Conservation (phyloP, 768 basidiomycete genomes). For the Naganishia antarctica region DNA sequence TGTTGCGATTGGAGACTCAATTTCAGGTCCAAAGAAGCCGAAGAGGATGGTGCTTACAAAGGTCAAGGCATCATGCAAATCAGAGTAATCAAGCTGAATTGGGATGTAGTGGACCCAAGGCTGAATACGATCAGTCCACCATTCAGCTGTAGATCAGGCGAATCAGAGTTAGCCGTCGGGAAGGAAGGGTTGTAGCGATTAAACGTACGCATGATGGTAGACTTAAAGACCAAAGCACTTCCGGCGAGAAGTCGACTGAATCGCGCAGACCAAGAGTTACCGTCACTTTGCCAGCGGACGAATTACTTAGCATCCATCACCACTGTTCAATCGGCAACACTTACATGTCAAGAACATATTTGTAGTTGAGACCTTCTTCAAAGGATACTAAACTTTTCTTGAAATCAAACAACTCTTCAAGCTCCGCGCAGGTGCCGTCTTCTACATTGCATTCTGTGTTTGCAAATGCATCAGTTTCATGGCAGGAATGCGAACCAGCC, state of each 20-base stretch:
- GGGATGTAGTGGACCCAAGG: constrained; percentile 45
- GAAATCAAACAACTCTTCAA: constrained; percentile 36
- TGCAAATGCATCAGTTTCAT: background rate
- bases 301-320: background rate
- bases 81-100: constrained; percentile 26
- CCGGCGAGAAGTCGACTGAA: constrained; percentile 42
- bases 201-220: constrained; percentile 45
- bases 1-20: constrained; percentile 25
- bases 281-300: constrained; percentile 33
- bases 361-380: constrained; percentile 39
- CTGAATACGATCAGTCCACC: constrained; percentile 47
- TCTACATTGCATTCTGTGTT: constrained; percentile 35
- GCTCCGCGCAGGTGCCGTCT: constrained; percentile 43
- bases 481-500: background rate
- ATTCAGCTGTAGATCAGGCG: constrained; percentile 11
- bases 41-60: too few relatives aligned
- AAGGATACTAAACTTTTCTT: constrained; percentile 28
- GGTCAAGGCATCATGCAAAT: constrained; percentile 40
- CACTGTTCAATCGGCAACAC: constrained; percentile 10
- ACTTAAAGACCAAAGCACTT: constrained; percentile 43
- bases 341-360: constrained; percentile 46
- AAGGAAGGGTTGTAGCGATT: background rate
- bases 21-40: background rate
- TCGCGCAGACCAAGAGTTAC: constrained; percentile 48
- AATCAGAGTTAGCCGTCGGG: background rate